A percentile compares a stretch with the other conserved stretches of the same genome.
These are phyloP conservation scores for Cenchrus fungigraminus DNA, from an alignment of 176 grass and related monocot species.

Conservation along the genomic window DNA sequence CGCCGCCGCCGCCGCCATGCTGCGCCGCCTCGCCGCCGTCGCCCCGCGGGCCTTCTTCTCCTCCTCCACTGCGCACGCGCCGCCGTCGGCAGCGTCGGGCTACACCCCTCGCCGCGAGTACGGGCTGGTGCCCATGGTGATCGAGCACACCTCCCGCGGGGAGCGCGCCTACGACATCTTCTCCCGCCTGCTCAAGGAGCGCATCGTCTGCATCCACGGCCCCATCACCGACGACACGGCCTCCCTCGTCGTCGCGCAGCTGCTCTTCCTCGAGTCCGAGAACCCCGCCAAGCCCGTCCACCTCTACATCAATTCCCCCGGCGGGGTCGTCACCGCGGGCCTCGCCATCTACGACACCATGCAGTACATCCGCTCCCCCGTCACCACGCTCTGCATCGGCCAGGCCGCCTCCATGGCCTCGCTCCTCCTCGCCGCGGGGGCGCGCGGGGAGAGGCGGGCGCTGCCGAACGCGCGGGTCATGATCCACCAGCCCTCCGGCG, in stretches of 20 bases:
- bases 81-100: background rate
- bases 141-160: slow-evolving; percentile 89
- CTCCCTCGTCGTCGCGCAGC: slow-evolving; percentile 82
- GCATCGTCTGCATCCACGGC: slow-evolving; percentile 90
- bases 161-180: slow-evolving; percentile 90
- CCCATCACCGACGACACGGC: slow-evolving; percentile 80
- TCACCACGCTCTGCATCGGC: slow-evolving; percentile 93
- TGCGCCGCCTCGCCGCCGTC: slow-evolving; percentile 46
- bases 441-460: slow-evolving; percentile 74
- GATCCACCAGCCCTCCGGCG: slow-evolving; percentile 96
- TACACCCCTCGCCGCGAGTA: slow-evolving; percentile 54
- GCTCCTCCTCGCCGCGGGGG: slow-evolving; percentile 81
- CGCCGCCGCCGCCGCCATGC: slow-evolving; percentile 37
- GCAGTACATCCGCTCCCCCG: slow-evolving; percentile 88
- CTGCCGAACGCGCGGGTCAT: slow-evolving; percentile 88
- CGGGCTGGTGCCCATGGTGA: slow-evolving; percentile 82
- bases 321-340: slow-evolving; percentile 81
- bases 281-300: slow-evolving; percentile 91
- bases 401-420: slow-evolving; percentile 97
- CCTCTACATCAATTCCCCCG: slow-evolving; percentile 96
- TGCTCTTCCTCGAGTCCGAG: slow-evolving; percentile 96
- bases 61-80: background rate
- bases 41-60: slow-evolving; percentile 48
- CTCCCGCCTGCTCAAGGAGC: slow-evolving; percentile 91
- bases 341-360: slow-evolving; percentile 98